Percentiles rank a stretch among this genome's conserved stretches.
Evolutionary conservation across 495 filamentous ascomycete genomes (phyloP).

Genomic region (Neurospora sp.): DNA sequence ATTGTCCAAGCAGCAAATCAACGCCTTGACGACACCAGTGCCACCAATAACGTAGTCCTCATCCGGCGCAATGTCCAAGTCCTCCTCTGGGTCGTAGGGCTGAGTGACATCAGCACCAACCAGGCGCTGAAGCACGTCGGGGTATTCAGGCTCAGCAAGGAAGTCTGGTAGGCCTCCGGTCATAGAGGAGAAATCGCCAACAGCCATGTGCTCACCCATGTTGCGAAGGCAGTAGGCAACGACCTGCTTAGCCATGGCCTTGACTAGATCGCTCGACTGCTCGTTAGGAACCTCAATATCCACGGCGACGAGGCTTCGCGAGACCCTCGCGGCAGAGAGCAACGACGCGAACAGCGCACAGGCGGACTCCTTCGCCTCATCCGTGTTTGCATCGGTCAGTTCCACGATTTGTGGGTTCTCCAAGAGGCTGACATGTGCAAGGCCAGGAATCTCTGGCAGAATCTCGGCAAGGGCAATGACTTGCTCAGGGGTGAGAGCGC

Average conservation of each 20-base stretch:
- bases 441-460: constrained; percentile 67
- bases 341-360: constrained; percentile 89
- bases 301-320: constrained; percentile 71
- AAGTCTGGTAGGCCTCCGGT: neutral
- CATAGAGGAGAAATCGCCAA: constrained; percentile 1
- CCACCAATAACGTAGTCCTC: constrained; percentile 94
- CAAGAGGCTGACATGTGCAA: constrained; percentile 81
- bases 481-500: constrained; percentile 76
- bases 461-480: constrained; percentile 84
- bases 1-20: constrained; percentile 83
- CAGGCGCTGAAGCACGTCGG: constrained; percentile 45
- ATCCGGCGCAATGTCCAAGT: constrained; percentile 67
- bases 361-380: constrained; percentile 77
- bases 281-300: constrained; percentile 81
- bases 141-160: constrained; percentile 32
- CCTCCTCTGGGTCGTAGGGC: constrained; percentile 37
- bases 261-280: constrained; percentile 78
- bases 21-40: constrained; percentile 87
- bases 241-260: constrained; percentile 84
- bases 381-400: constrained; percentile 57
- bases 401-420: constrained; percentile 66
- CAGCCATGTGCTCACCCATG: constrained; percentile 44
- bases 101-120: constrained; percentile 55
- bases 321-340: constrained; percentile 79
- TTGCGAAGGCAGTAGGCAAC: constrained; percentile 90